A percentile compares a stretch with the other conserved stretches of the same genome.
Evolutionary conservation across 1,284 basidiomycete genomes (phyloP).

Genomic region (Rhodotorula glutinis): DNA sequence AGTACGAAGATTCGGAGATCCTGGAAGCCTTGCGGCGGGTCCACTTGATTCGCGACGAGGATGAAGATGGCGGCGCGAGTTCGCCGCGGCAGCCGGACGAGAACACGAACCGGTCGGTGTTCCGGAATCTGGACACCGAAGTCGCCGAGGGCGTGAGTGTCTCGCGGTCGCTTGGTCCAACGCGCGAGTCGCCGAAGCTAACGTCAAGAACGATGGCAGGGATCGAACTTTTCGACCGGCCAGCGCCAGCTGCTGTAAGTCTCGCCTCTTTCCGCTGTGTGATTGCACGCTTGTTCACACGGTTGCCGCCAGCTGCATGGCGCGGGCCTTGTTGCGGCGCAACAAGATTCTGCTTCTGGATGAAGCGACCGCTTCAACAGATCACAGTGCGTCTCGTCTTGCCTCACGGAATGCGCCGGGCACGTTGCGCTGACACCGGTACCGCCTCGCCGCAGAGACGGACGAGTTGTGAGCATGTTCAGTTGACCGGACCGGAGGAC

Average conservation of each 20-base stretch:
- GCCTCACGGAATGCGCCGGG: too few relatives aligned
- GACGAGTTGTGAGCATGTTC: too few relatives aligned
- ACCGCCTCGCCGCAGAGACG: too few relatives aligned
- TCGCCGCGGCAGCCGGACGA: constrained; percentile 56
- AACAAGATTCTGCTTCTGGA: constrained; percentile 68
- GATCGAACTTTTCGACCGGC: constrained; percentile 80
- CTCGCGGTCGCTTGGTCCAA: too few relatives aligned
- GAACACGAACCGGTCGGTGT: constrained; percentile 72
- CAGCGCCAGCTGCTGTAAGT: constrained; percentile 73
- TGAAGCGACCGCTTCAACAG: constrained; percentile 50
- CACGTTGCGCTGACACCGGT: too few relatives aligned
- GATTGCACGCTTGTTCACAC: background rate
- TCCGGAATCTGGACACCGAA: constrained; percentile 75
- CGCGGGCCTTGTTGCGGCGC: constrained; percentile 46
- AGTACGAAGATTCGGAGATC: constrained; percentile 80
- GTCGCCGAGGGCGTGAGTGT: constrained; percentile 69
- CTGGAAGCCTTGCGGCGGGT: constrained; percentile 84
- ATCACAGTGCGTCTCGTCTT: constrained; percentile 11
- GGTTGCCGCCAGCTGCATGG: background rate
- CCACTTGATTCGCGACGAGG: constrained; percentile 62
- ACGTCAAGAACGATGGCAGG: too few relatives aligned
- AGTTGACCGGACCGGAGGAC: too few relatives aligned
- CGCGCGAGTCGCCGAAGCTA: too few relatives aligned
- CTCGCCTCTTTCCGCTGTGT: background rate
- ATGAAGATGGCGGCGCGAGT: too few relatives aligned